Percentiles rank a stretch among this genome's conserved stretches.
These are phyloP conservation scores for Tetradesmus lagerheimii DNA, from an alignment of 139 green algal species.

Conservation along the genomic window DNA sequence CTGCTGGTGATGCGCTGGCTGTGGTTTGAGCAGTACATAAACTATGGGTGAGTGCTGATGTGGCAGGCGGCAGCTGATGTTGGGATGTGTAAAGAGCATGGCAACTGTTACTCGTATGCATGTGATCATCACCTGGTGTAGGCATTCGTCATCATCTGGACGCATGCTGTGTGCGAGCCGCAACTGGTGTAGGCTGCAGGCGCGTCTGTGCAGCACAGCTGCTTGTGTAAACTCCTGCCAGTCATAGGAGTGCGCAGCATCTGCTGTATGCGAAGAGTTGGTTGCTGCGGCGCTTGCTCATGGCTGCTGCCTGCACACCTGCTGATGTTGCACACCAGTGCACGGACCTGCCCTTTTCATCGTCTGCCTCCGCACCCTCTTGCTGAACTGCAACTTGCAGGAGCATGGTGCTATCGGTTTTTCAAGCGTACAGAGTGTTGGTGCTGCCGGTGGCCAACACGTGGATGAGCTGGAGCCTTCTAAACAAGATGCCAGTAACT, in stretches of 20 bases:
- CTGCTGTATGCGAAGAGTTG: too few species aligned
- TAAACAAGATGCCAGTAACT: constrained; percentile 63
- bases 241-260: too few species aligned
- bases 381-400: constrained; percentile 11
- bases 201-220: too few species aligned
- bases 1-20: constrained; percentile 70
- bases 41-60: constrained; percentile 50
- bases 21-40: constrained; percentile 69
- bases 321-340: not conserved
- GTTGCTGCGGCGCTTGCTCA: too few species aligned
- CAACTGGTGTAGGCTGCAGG: too few species aligned
- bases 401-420: constrained; percentile 58
- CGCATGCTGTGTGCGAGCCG: not conserved
- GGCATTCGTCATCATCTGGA: not conserved
- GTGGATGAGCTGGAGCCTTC: constrained; percentile 73
- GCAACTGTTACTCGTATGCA: too few species aligned
- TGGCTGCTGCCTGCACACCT: not conserved
- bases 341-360: not conserved
- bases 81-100: not conserved
- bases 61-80: not conserved
- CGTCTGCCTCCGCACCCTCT: not conserved
- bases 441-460: constrained; percentile 74
- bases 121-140: not conserved
- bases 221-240: too few species aligned
- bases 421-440: constrained; percentile 66